Conservation (phyloP, 1,284 basidiomycete genomes). For the Apiotrichum brassicae region DNA sequence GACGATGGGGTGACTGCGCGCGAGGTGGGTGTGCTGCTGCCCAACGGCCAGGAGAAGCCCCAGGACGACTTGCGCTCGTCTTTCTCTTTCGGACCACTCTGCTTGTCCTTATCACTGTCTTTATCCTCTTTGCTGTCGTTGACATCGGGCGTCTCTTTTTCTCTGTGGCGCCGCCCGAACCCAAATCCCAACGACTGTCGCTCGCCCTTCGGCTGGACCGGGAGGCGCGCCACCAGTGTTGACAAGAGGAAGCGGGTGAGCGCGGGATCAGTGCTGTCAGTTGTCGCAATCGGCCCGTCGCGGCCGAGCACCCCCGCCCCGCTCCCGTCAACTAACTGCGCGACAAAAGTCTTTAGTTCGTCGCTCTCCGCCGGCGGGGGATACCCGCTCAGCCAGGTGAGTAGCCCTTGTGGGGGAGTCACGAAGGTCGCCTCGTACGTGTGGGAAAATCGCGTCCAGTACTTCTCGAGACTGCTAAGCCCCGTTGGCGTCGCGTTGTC, state of each 20-base stretch:
- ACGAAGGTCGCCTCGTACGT: constrained; percentile 27
- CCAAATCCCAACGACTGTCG: constrained; percentile 23
- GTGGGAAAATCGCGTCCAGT: constrained; percentile 39
- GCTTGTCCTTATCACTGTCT: background rate
- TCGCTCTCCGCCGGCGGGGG: background rate
- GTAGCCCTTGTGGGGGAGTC: constrained; percentile 7
- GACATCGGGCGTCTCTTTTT: background rate
- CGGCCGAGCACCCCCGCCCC: background rate
- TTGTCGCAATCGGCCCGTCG: background rate
- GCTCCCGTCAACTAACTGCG: background rate
- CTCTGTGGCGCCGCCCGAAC: constrained; percentile 9
- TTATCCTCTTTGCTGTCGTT: background rate
- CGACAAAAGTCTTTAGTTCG: background rate
- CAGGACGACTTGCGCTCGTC: background rate
- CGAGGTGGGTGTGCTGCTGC: background rate
- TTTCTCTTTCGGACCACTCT: background rate
- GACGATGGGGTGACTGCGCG: constrained; percentile 1
- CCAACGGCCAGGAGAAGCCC: background rate
- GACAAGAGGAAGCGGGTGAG: constrained; percentile 22
- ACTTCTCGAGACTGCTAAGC: constrained; percentile 25
- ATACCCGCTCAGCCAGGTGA: constrained; percentile 25
- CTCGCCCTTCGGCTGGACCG: background rate
- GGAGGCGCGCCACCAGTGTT: constrained; percentile 13
- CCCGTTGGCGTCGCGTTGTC: constrained; percentile 16
- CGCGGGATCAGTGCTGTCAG: constrained; percentile 3